A percentile compares a stretch with the other conserved stretches of the same genome.
Conservation (phyloP, 106 monocot species). For the Dendrobium chrysotoxum region DNA sequence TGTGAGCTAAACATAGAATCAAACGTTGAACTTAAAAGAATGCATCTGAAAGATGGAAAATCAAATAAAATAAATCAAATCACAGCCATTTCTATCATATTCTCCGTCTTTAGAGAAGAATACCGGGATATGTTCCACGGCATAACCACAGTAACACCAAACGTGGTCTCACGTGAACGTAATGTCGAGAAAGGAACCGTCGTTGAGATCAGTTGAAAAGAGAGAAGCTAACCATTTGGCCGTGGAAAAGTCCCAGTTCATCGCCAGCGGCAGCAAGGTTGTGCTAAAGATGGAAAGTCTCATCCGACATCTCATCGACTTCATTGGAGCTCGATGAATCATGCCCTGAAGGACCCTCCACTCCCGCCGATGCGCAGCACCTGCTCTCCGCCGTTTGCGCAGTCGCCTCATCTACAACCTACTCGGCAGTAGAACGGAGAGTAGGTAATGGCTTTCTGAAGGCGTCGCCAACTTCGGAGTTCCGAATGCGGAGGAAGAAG, state of each 20-base stretch:
- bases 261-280: slow-evolving; percentile 45
- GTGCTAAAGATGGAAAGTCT: slow-evolving; percentile 58
- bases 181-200: slow-evolving; percentile 18
- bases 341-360: neutral
- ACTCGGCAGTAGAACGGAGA: slow-evolving; percentile 1
- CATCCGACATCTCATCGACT: slow-evolving; percentile 29
- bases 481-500: slow-evolving; percentile 82
- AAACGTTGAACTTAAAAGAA: too few species aligned
- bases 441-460: slow-evolving; percentile 25
- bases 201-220: slow-evolving; percentile 40
- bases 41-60: too few species aligned
- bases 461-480: slow-evolving; percentile 69
- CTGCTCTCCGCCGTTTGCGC: slow-evolving; percentile 8
- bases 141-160: neutral
- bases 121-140: neutral
- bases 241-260: slow-evolving; percentile 38
- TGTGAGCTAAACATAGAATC: too few species aligned
- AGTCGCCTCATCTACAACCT: neutral
- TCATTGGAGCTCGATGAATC: slow-evolving; percentile 41
- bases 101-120: too few species aligned
- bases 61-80: too few species aligned
- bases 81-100: too few species aligned
- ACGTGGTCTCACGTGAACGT: slow-evolving; percentile 26
- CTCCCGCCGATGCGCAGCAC: neutral
- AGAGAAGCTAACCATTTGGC: slow-evolving; percentile 24